A percentile compares a stretch with the other conserved stretches of the same genome.
Conservation (phyloP, 495 filamentous ascomycete genomes). For the Penicillium steckii region DNA sequence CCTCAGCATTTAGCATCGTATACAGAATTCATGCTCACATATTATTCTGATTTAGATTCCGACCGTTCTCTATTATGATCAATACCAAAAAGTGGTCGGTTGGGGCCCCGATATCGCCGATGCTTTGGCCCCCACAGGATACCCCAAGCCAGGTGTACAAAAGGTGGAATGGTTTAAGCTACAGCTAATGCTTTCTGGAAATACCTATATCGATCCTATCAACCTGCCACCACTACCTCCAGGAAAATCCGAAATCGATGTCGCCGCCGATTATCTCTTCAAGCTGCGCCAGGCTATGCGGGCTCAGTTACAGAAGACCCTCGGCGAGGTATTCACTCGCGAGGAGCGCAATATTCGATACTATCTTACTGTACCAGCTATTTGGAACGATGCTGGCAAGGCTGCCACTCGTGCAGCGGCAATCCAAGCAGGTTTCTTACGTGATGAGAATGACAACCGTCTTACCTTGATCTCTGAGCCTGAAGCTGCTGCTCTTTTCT, state of each 20-base stretch:
- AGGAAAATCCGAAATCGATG: constrained; percentile 78
- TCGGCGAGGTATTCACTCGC: constrained; percentile 74
- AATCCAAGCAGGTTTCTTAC: constrained; percentile 74
- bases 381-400: constrained; percentile 82
- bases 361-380: constrained; percentile 74
- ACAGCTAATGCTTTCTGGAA: constrained; percentile 77
- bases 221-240: constrained; percentile 75
- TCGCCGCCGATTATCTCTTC: constrained; percentile 78
- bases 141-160: constrained; percentile 76
- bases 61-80: constrained; percentile 78
- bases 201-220: constrained; percentile 80
- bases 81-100: constrained; percentile 78
- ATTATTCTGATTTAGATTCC: constrained; percentile 55
- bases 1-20: too few relatives aligned
- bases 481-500: constrained; percentile 77
- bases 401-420: constrained; percentile 74
- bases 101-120: constrained; percentile 82
- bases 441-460: constrained; percentile 75
- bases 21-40: neutral
- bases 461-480: constrained; percentile 75
- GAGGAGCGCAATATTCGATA: constrained; percentile 79
- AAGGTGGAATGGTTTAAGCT: constrained; percentile 87
- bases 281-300: constrained; percentile 77
- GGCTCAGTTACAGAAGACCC: constrained; percentile 70
- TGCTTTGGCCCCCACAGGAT: constrained; percentile 73